Conservation (phyloP, 208 protist species). For the Leishmania turanica region DNA sequence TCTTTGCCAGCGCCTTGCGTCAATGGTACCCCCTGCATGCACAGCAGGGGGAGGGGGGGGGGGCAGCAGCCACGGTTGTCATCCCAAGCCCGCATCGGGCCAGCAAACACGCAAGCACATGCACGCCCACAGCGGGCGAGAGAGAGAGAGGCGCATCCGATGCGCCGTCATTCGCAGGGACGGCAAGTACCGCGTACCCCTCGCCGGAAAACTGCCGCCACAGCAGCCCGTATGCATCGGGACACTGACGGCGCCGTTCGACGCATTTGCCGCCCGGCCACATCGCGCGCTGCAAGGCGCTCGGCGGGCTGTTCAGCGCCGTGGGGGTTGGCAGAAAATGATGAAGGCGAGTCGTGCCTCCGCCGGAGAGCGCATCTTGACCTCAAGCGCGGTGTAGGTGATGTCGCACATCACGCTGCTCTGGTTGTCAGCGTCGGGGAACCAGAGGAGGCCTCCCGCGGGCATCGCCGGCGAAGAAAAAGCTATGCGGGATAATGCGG, state of each 20-base stretch:
- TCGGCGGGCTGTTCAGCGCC: constrained; percentile 53
- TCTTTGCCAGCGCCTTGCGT: not conserved
- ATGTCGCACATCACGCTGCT: constrained; percentile 44
- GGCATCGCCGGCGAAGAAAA: constrained; percentile 22
- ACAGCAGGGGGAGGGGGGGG: not conserved
- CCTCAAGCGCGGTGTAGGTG: constrained; percentile 52
- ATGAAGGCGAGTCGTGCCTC: constrained; percentile 51
- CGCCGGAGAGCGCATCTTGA: constrained; percentile 41
- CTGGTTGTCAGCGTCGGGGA: constrained; percentile 25
- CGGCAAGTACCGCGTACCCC: constrained; percentile 23
- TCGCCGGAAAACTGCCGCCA: constrained; percentile 23
- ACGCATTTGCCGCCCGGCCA: constrained; percentile 47
- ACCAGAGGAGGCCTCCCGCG: constrained; percentile 16
- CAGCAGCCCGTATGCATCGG: constrained; percentile 50
- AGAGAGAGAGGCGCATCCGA: not conserved
- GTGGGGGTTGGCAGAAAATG: constrained; percentile 56
- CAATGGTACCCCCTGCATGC: not conserved
- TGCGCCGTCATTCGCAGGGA: constrained; percentile 40
- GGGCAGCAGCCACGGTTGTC: not conserved
- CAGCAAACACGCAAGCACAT: not conserved
- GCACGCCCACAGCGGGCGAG: not conserved
- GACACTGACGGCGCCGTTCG: constrained; percentile 38
- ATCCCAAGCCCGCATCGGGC: not conserved
- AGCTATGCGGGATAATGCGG: constrained; percentile 46
- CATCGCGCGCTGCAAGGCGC: constrained; percentile 41